A percentile compares a stretch with the other conserved stretches of the same genome.
These are phyloP conservation scores for Penicillium sp. DNA, from an alignment of 2,329 filamentous ascomycete genomes.

Conservation along the genomic window DNA sequence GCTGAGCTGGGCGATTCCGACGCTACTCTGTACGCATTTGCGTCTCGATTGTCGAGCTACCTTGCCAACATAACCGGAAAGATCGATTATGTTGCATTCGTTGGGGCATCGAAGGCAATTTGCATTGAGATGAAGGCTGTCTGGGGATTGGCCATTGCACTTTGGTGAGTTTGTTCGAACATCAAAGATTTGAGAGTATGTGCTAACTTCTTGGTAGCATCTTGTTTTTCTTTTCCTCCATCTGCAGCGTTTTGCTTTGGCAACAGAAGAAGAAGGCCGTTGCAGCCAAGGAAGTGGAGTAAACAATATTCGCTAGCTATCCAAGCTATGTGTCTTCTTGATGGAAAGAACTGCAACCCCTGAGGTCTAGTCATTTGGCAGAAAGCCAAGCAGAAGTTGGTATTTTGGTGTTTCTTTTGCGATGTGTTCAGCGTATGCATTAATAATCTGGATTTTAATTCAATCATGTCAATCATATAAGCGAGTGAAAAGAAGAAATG, in stretches of 20 bases:
- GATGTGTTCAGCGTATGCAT: neutral
- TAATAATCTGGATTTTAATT: slow-evolving; percentile 8
- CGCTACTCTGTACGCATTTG: slow-evolving; percentile 57
- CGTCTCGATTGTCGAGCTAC: slow-evolving; percentile 55
- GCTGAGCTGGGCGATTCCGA: slow-evolving; percentile 48
- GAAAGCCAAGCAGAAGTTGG: neutral
- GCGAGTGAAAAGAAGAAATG: slow-evolving; percentile 36
- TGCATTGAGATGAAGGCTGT: slow-evolving; percentile 85
- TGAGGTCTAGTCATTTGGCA: too few relatives aligned
- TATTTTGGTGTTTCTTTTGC: neutral
- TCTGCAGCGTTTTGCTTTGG: slow-evolving; percentile 64
- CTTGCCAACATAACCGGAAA: slow-evolving; percentile 53
- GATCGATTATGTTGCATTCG: slow-evolving; percentile 57
- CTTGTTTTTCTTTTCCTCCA: slow-evolving; percentile 65
- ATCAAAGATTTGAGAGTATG: neutral
- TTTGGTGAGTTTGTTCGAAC: slow-evolving; percentile 57
- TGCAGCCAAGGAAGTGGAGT: slow-evolving; percentile 19
- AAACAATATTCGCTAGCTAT: neutral
- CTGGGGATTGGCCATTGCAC: slow-evolving; percentile 81
- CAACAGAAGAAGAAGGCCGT: slow-evolving; percentile 58
- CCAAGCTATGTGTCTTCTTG: too few relatives aligned
- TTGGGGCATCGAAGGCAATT: slow-evolving; percentile 62
- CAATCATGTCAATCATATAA: slow-evolving; percentile 6
- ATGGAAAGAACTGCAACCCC: too few relatives aligned
- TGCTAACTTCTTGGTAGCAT: slow-evolving; percentile 47